These are phyloP conservation scores for Polyporus arcularius DNA, from an alignment of 768 basidiomycete species.

Conservation along the genomic window DNA sequence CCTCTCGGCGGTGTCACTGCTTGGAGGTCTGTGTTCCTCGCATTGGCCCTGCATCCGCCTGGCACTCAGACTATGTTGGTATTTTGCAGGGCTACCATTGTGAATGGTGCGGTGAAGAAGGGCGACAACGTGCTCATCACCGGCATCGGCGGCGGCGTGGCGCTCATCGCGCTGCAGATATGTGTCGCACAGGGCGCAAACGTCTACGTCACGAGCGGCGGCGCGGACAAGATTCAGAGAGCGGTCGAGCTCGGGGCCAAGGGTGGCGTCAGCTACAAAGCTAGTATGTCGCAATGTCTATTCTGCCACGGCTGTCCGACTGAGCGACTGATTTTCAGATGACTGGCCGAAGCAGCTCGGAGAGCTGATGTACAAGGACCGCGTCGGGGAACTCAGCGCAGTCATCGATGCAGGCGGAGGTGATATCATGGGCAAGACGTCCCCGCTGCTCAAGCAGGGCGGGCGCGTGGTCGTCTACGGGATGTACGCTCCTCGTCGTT, in stretches of 20 bases:
- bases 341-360: slow-evolving; percentile 39
- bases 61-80: neutral
- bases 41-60: neutral
- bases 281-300: slow-evolving; percentile 38
- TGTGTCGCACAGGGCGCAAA: slow-evolving; percentile 73
- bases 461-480: slow-evolving; percentile 41
- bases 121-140: slow-evolving; percentile 81
- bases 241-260: slow-evolving; percentile 70
- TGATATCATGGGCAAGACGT: slow-evolving; percentile 36
- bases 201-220: slow-evolving; percentile 83
- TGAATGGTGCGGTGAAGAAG: slow-evolving; percentile 61
- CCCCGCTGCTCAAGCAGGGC: slow-evolving; percentile 37
- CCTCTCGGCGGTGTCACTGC: slow-evolving; percentile 79
- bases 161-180: slow-evolving; percentile 72
- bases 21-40: slow-evolving; percentile 60
- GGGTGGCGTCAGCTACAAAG: slow-evolving; percentile 76
- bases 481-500: slow-evolving; percentile 31
- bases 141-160: slow-evolving; percentile 85
- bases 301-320: no score
- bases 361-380: slow-evolving; percentile 31
- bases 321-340: slow-evolving; percentile 13
- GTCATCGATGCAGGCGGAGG: slow-evolving; percentile 52
- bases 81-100: slow-evolving; percentile 54
- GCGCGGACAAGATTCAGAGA: slow-evolving; percentile 63
- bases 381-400: slow-evolving; percentile 32